Evolutionary conservation across 257 asterid species (phyloP).

Genomic region (Buddleja alternifolia): DNA sequence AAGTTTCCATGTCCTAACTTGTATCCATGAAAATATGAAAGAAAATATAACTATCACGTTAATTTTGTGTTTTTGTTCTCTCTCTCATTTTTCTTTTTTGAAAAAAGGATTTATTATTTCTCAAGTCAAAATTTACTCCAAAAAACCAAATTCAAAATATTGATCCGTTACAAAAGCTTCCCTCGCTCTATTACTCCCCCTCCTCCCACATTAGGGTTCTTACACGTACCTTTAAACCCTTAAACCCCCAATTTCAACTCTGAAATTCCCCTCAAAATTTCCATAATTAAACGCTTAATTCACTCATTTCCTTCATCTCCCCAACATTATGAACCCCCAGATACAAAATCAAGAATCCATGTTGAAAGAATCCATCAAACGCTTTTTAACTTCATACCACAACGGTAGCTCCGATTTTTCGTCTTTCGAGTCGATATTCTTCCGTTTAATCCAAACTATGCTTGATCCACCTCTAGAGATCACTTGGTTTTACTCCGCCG

Average conservation of each 20-base stretch:
- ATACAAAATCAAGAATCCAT: slow-evolving; percentile 46
- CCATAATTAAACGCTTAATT: neutral
- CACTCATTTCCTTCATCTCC: neutral
- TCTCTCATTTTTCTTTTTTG: neutral
- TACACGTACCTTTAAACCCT: slow-evolving; percentile 14
- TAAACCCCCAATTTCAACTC: slow-evolving; percentile 1
- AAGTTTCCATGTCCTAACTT: too few species aligned
- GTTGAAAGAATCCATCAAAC: slow-evolving; percentile 73
- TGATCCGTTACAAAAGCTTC: slow-evolving; percentile 45
- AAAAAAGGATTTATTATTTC: neutral
- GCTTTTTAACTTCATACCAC: slow-evolving; percentile 55
- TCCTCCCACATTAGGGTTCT: slow-evolving; percentile 35
- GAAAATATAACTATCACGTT: too few species aligned
- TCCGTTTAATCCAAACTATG: slow-evolving; percentile 75
- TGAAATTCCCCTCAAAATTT: neutral
- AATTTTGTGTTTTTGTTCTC: neutral
- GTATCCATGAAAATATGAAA: too few species aligned
- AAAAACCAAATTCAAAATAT: slow-evolving; percentile 39
- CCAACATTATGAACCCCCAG: slow-evolving; percentile 42
- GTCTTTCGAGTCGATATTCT: slow-evolving; percentile 73
- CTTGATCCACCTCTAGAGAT: slow-evolving; percentile 87
- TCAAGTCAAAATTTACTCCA: neutral
- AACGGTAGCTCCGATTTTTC: slow-evolving; percentile 68
- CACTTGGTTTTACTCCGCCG: slow-evolving; percentile 87
- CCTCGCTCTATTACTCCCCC: slow-evolving; percentile 24